A percentile compares a stretch with the other conserved stretches of the same genome.
Conservation (phyloP, 2,329 filamentous ascomycete species). For the Ophiobolus disseminans region DNA sequence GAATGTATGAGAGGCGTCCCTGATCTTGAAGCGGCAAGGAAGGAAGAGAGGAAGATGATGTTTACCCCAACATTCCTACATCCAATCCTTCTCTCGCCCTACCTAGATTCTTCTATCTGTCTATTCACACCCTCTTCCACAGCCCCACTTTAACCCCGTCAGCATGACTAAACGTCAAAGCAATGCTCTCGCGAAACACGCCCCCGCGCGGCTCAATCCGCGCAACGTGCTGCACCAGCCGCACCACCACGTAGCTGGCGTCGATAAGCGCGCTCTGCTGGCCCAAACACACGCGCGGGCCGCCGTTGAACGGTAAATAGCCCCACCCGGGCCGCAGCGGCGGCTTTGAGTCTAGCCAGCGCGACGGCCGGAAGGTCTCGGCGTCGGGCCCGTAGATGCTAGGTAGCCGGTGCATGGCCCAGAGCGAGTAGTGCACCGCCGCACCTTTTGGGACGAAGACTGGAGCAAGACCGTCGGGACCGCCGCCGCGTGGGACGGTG, state of each 20-base stretch:
- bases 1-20: no score
- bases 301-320: slow-evolving; percentile 39
- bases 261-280: slow-evolving; percentile 28
- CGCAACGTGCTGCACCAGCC: neutral
- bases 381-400: slow-evolving; percentile 56
- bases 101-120: no score
- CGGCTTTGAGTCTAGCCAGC: slow-evolving; percentile 49
- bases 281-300: slow-evolving; percentile 28
- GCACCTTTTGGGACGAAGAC: neutral
- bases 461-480: neutral
- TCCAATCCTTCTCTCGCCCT: no score
- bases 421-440: neutral
- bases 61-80: no score
- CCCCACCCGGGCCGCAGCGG: slow-evolving; percentile 31
- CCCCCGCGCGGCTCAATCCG: no score
- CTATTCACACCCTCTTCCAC: no score
- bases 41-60: no score
- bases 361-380: slow-evolving; percentile 53
- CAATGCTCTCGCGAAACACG: no score
- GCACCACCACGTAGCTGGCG: slow-evolving; percentile 20
- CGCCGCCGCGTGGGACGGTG: neutral
- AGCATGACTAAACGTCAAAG: no score
- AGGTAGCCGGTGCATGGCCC: slow-evolving; percentile 54
- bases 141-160: no score
- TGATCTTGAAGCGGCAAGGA: no score